phyloP scores from a whole-genome alignment of 2,329 filamentous ascomycete species.

The Colletotrichum acutatum region DNA sequence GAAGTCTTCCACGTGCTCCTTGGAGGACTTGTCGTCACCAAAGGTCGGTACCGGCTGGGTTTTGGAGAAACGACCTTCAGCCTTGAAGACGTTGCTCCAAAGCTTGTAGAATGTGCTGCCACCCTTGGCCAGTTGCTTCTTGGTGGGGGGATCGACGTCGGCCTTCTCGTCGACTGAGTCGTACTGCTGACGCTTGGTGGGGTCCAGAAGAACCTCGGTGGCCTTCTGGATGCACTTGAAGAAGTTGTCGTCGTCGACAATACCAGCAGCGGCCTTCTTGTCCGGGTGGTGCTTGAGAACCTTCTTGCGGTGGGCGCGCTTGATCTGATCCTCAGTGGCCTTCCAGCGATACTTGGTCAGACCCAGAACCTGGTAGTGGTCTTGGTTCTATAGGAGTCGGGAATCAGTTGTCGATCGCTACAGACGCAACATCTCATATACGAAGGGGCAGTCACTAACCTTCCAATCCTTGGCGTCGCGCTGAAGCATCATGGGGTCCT shows the following conservation, averaged over 20 bases:
- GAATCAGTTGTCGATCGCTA: slow-evolving; percentile 1
- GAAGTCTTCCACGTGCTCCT: slow-evolving; percentile 92
- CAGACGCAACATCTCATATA: neutral
- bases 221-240: slow-evolving; percentile 99
- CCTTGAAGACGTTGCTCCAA: slow-evolving; percentile 90
- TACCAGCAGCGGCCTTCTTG: slow-evolving; percentile 94
- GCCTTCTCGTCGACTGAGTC: slow-evolving; percentile 96
- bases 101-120: slow-evolving; percentile 87
- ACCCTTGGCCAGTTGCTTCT: slow-evolving; percentile 87
- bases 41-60: slow-evolving; percentile 87
- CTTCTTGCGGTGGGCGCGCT: slow-evolving; percentile 99
- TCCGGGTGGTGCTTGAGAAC: slow-evolving; percentile 98
- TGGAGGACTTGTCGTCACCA: slow-evolving; percentile 83
- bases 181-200: slow-evolving; percentile 91
- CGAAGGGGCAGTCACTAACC: slow-evolving; percentile 61
- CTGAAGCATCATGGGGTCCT: slow-evolving; percentile 91
- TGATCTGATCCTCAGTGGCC: slow-evolving; percentile 98
- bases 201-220: slow-evolving; percentile 92
- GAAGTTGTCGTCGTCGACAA: slow-evolving; percentile 93
- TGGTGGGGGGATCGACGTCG: slow-evolving; percentile 89
- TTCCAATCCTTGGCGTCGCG: slow-evolving; percentile 99
- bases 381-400: slow-evolving; percentile 75
- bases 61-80: slow-evolving; percentile 94
- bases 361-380: slow-evolving; percentile 97
- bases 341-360: slow-evolving; percentile 91